These are phyloP conservation scores for Beauveria pseudobassiana DNA, from an alignment of 2,329 filamentous ascomycete genomes.

Conservation along the genomic window DNA sequence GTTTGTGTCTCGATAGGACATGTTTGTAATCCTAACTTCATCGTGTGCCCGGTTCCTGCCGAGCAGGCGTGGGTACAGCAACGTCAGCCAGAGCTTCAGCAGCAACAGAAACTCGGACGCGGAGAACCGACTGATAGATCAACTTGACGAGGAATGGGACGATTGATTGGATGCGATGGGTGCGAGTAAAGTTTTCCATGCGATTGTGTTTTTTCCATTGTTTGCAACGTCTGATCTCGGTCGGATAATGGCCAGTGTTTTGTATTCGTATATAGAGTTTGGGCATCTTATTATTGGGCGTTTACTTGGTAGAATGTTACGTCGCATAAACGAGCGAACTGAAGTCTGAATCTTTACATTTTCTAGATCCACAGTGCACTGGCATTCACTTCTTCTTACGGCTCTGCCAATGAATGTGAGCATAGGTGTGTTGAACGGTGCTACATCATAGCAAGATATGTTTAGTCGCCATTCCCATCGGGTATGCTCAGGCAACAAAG, in stretches of 20 bases:
- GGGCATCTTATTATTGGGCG: not conserved
- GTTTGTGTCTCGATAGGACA: slow-evolving; percentile 39
- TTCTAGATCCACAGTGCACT: not conserved
- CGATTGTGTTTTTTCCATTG: not conserved
- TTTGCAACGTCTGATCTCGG: not conserved
- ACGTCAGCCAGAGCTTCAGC: slow-evolving; percentile 49
- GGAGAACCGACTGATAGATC: slow-evolving; percentile 90
- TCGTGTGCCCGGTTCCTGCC: slow-evolving; percentile 63
- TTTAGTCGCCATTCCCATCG: not conserved
- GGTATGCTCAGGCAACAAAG: not conserved
- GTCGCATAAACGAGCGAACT: not conserved
- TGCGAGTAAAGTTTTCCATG: not conserved
- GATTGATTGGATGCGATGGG: slow-evolving; percentile 40
- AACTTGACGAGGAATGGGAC: slow-evolving; percentile 96
- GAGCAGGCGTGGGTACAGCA: slow-evolving; percentile 57
- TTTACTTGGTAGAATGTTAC: not conserved
- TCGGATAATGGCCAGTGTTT: not conserved
- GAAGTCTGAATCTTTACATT: not conserved
- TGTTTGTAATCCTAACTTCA: slow-evolving; percentile 60
- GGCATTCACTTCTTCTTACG: not conserved
- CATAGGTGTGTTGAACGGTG: not conserved
- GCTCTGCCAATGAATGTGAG: not conserved
- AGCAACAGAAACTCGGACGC: slow-evolving; percentile 57
- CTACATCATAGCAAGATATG: not conserved
- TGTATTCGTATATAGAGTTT: not conserved